Percentiles rank a stretch among this genome's conserved stretches.
These are phyloP conservation scores for Solanum okadae DNA, from an alignment of 257 asterid genomes.

Conservation along the genomic window DNA sequence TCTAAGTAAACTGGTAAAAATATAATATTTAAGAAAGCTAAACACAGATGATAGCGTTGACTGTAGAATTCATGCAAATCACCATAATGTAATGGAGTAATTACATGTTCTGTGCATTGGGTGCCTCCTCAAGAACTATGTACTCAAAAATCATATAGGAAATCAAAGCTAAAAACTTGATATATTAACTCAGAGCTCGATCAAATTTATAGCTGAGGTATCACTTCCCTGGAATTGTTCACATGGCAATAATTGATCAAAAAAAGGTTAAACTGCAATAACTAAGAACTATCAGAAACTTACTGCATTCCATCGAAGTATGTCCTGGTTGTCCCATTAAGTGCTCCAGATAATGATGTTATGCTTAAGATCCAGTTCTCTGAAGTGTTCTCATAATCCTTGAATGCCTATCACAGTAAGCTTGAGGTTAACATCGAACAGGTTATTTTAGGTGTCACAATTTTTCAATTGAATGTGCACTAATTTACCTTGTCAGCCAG, in stretches of 20 bases:
- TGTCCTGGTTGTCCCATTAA: slow-evolving; percentile 89
- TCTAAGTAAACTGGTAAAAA: background rate
- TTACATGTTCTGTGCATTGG: background rate
- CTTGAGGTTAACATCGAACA: background rate
- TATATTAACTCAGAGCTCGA: background rate
- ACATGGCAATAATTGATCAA: background rate
- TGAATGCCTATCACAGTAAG: slow-evolving; percentile 45
- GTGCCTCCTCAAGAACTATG: background rate
- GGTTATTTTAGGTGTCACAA: background rate
- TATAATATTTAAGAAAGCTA: background rate
- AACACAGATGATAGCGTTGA: background rate
- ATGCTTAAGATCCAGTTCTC: slow-evolving; percentile 83
- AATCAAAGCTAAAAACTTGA: background rate
- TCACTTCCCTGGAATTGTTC: background rate
- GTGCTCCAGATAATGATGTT: slow-evolving; percentile 95
- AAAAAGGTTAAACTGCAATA: background rate
- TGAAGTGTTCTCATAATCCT: slow-evolving; percentile 66
- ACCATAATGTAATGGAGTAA: background rate
- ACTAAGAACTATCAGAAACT: slow-evolving; percentile 5
- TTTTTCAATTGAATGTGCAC: background rate
- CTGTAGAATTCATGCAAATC: background rate
- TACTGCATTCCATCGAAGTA: slow-evolving; percentile 93
- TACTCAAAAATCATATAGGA: background rate
- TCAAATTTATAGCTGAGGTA: background rate
- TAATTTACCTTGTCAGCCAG: slow-evolving; percentile 75